These are phyloP conservation scores for Podaxis sp. DNA, from an alignment of 768 basidiomycete genomes.

Conservation along the genomic window DNA sequence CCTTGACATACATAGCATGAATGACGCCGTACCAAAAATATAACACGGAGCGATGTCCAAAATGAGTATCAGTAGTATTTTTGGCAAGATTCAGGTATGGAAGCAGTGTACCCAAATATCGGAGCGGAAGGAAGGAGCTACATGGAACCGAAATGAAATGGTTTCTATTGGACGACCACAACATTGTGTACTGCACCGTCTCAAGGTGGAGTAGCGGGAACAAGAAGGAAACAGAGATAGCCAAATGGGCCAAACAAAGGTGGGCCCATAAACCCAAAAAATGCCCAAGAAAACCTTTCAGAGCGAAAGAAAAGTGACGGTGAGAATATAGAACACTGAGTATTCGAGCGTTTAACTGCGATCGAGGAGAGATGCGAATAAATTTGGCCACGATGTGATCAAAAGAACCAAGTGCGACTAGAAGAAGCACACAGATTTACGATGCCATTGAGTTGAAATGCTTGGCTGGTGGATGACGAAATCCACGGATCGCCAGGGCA, in stretches of 20 bases:
- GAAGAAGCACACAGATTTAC: neutral
- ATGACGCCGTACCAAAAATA: slow-evolving; percentile 1
- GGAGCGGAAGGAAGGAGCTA: neutral
- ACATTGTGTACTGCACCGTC: neutral
- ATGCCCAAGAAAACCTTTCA: neutral
- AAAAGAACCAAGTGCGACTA: neutral
- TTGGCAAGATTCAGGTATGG: neutral
- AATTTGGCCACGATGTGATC: neutral
- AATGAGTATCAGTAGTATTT: neutral
- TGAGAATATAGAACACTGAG: neutral
- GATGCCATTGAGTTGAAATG: neutral
- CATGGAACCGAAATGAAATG: neutral
- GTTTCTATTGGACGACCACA: neutral
- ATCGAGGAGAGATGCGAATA: neutral
- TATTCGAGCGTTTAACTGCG: neutral
- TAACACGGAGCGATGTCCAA: neutral
- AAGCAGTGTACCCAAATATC: neutral
- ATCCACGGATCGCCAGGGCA: neutral
- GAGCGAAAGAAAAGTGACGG: slow-evolving; percentile 1
- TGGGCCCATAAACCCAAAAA: neutral
- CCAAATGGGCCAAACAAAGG: neutral
- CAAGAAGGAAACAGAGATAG: neutral
- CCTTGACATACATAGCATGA: neutral
- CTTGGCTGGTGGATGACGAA: neutral
- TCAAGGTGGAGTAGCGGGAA: neutral